Base-by-base conservation (phyloP, 2,329 filamentous ascomycete species). In the Rutstroemia sp. region DNA sequence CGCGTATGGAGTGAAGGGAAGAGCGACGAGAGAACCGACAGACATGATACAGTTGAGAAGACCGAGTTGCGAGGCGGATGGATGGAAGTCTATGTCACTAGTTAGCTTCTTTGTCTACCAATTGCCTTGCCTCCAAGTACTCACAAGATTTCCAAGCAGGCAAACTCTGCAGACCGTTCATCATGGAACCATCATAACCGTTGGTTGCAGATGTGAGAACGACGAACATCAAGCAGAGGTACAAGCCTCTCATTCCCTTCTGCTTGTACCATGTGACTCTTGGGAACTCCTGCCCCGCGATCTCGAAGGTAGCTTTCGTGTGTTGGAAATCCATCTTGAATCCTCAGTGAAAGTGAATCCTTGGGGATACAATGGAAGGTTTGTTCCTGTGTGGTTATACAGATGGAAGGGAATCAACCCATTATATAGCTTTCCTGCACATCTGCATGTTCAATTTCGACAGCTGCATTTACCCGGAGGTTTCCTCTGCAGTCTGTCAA, bases 211-310 rank as follows among this genome's bases (percentile, higher is more conserved):
- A 81, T 23, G 67, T 68, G 30, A 69, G 60, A 9, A 68, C 63
- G 21, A 66, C 64, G 51, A 69, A 65, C 54, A 68, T 64, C 51
- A 69, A 61, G 49, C 76, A 77, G 61, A 81, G 69, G 71, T 81
- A 82, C 8, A 82, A 72, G 69, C 77, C 76, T 65, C 79, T 72
- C 63, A 83, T 72, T 46, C 78, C 78, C n/a, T 78, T 75, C 27
- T 82, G 77, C 61, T 73, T 76, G 49, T 65, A 76, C 79, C 79
- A 82, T 61, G 74, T 67, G 53, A 82, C 59, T 17, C 66, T 63
- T 37, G 65, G 63, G 54, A 68, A 68, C 59, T 67, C 63, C 44
- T 59, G 57, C 9, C 66, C 66, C 21, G 60, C 66, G 10, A 68
- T 56, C 61, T 68, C 63, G 48, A 68, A 68, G 23, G 65, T 66